These are phyloP conservation scores for Lepidopterella palustris DNA, from an alignment of 495 filamentous ascomycete species.

Conservation along the genomic window DNA sequence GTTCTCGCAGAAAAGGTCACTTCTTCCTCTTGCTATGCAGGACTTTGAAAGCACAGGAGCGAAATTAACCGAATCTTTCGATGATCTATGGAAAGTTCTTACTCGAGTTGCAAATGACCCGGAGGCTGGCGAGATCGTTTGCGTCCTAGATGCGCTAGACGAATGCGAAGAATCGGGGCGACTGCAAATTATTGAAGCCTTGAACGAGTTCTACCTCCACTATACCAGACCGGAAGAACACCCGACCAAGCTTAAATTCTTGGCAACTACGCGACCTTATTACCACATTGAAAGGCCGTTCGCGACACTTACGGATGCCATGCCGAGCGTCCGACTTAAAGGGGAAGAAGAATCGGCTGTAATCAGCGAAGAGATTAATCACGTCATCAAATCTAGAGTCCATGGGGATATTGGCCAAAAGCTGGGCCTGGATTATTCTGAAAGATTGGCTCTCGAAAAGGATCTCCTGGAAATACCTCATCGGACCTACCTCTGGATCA, in stretches of 20 bases:
- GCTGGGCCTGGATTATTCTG: neutral
- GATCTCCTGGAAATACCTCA: neutral
- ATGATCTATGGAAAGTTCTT: slow-evolving; percentile 42
- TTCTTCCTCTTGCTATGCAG: slow-evolving; percentile 33
- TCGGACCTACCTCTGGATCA: slow-evolving; percentile 11
- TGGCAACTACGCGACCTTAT: slow-evolving; percentile 48
- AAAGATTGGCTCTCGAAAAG: neutral
- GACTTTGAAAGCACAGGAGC: slow-evolving; percentile 26
- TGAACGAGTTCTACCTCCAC: slow-evolving; percentile 16
- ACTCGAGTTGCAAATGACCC: slow-evolving; percentile 29
- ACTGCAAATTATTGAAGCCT: slow-evolving; percentile 16
- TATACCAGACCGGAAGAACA: neutral
- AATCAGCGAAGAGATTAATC: slow-evolving; percentile 42
- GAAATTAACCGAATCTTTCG: slow-evolving; percentile 32
- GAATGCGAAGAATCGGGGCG: slow-evolving; percentile 30
- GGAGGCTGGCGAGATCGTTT: slow-evolving; percentile 42
- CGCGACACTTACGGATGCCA: slow-evolving; percentile 7
- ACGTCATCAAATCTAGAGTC: slow-evolving; percentile 36
- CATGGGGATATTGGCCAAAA: slow-evolving; percentile 19
- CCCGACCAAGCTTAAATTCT: slow-evolving; percentile 39
- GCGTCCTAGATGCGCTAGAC: slow-evolving; percentile 46
- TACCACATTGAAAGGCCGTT: slow-evolving; percentile 37
- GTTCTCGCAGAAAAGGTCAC: slow-evolving; percentile 31
- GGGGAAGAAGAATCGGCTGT: slow-evolving; percentile 37
- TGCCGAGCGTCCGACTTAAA: slow-evolving; percentile 38